A percentile compares a stretch with the other conserved stretches of the same genome.
phyloP scores from a whole-genome alignment of 208 protist species.

The Trypanosoma theileri region DNA sequence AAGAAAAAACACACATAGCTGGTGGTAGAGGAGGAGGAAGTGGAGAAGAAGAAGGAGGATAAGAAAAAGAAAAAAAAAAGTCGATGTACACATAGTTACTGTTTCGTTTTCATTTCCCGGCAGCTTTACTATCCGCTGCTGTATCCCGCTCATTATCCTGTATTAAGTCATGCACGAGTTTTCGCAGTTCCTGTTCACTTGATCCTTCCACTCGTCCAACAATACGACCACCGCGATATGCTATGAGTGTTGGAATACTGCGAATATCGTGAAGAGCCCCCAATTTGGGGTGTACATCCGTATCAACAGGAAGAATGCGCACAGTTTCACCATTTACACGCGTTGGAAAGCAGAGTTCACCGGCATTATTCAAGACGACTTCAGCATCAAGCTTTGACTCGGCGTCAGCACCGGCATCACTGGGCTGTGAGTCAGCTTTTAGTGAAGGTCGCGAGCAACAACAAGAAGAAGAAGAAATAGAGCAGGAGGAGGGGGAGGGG shows the following conservation, averaged over 20 bases:
- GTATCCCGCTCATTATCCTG: background rate
- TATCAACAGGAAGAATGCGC: constrained; percentile 71
- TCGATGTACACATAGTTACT: background rate
- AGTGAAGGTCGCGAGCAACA: too few species aligned
- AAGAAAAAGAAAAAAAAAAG: constrained; percentile 6
- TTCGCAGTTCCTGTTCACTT: constrained; percentile 52
- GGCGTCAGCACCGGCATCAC: background rate
- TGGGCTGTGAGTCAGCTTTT: background rate
- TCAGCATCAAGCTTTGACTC: background rate
- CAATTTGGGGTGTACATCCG: constrained; percentile 63
- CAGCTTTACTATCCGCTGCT: background rate
- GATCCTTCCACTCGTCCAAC: constrained; percentile 71
- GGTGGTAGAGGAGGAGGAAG: too few species aligned
- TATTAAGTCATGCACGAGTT: constrained; percentile 36
- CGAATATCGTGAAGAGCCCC: constrained; percentile 83
- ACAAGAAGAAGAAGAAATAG: background rate
- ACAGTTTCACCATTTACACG: constrained; percentile 23
- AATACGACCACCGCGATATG: constrained; percentile 68
- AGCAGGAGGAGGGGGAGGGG: too few species aligned
- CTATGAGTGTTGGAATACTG: constrained; percentile 86
- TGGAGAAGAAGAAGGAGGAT: background rate
- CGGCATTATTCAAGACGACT: background rate
- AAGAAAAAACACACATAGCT: too few species aligned
- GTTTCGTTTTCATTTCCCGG: background rate
- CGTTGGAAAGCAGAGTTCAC: constrained; percentile 25